These are phyloP conservation scores for Collybia mongolica DNA, from an alignment of 768 basidiomycete genomes.

Conservation along the genomic window DNA sequence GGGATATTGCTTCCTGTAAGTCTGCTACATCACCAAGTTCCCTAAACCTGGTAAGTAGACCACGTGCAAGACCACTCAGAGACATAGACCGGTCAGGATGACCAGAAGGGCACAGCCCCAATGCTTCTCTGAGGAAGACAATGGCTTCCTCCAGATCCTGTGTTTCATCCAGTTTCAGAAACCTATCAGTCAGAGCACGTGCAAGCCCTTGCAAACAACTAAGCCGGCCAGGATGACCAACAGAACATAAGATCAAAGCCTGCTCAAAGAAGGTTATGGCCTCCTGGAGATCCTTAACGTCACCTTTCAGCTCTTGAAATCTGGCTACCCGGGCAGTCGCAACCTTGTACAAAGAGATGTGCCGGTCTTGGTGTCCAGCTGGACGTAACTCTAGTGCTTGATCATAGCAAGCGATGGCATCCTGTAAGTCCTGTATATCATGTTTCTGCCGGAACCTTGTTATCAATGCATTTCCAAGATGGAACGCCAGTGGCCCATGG, in stretches of 20 bases:
- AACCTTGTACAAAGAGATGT: not conserved
- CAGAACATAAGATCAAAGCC: constrained; percentile 8
- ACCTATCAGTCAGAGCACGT: not conserved
- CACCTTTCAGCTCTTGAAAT: constrained; percentile 12
- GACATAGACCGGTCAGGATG: constrained; percentile 8
- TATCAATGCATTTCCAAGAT: too few relatives aligned
- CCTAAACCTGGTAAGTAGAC: constrained; percentile 15
- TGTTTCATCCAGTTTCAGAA: not conserved
- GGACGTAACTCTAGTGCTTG: not conserved
- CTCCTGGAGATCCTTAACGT: constrained; percentile 9
- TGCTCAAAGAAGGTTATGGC: constrained; percentile 8
- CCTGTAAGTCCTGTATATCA: not conserved
- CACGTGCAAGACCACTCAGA: constrained; percentile 12
- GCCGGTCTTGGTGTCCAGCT: not conserved
- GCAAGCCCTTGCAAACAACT: constrained; percentile 4
- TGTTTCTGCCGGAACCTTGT: not conserved
- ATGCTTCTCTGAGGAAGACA: constrained; percentile 3
- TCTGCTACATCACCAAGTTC: constrained; percentile 17
- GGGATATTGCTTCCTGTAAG: constrained; percentile 13
- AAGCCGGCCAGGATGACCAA: constrained; percentile 9
- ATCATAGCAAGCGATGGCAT: not conserved
- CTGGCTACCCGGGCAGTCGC: not conserved
- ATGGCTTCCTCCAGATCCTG: constrained; percentile 17
- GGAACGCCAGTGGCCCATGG: too few relatives aligned
- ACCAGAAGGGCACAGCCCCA: constrained; percentile 1